phyloP scores from a whole-genome alignment of 2,329 filamentous ascomycete genomes.

The Talaromyces atroroseus region DNA sequence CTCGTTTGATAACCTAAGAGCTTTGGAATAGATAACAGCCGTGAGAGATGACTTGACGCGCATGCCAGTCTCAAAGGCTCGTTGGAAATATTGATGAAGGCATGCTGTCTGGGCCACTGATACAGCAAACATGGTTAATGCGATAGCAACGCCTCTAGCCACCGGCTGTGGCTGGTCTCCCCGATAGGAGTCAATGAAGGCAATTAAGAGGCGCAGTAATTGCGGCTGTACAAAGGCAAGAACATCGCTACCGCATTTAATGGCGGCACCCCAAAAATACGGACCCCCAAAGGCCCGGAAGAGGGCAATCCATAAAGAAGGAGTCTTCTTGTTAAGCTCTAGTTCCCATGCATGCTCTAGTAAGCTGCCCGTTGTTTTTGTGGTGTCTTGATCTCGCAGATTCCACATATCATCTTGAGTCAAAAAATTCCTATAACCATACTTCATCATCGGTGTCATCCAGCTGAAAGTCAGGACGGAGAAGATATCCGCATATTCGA shows the following conservation, averaged over 20 bases:
- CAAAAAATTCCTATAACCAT: conserved; percentile 84
- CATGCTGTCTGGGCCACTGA: conserved; percentile 81
- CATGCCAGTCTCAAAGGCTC: conserved; percentile 93
- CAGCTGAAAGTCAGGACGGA: conserved; percentile 90
- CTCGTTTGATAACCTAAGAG: conserved; percentile 85
- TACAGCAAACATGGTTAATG: conserved; percentile 83
- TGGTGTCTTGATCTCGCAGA: conserved; percentile 72
- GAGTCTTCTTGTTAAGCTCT: conserved; percentile 67
- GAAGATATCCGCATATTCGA: conserved; percentile 91
- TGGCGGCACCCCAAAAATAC: conserved; percentile 73
- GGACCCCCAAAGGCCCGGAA: conserved; percentile 79
- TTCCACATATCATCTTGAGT: conserved; percentile 97
- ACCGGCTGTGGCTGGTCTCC: conserved; percentile 64
- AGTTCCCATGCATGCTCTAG: conserved; percentile 72
- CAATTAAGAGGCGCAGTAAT: conserved; percentile 74
- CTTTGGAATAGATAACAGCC: conserved; percentile 88
- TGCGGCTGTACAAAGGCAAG: conserved; percentile 89
- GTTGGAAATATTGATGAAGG: conserved; percentile 96
- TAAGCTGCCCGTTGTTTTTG: conserved; percentile 61
- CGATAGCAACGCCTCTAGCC: conserved; percentile 79
- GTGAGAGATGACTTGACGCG: conserved; percentile 87
- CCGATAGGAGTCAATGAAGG: conserved; percentile 74
- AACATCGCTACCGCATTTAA: conserved; percentile 83
- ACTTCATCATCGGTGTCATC: conserved; percentile 98
- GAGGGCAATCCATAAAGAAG: conserved; percentile 81